Conservation (phyloP, 2,329 filamentous ascomycete species). For the Sporothrix protearum region DNA sequence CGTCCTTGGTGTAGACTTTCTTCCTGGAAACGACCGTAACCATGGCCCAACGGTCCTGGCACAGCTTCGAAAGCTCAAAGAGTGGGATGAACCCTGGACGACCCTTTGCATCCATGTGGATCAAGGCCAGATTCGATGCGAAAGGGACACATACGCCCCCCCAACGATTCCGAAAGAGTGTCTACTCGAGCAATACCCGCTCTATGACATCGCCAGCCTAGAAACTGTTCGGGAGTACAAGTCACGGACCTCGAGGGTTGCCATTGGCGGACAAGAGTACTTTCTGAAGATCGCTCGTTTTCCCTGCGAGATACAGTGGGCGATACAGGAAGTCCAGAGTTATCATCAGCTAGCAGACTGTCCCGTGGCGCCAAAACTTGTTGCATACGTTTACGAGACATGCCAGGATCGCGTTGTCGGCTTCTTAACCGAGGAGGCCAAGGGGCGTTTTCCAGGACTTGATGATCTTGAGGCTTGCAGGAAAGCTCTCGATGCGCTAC, state of each 20-base stretch:
- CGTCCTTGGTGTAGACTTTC: neutral
- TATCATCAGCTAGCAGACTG: slow-evolving; percentile 11
- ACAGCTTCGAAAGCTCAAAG: neutral
- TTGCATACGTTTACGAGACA: slow-evolving; percentile 15
- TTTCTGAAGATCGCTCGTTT: slow-evolving; percentile 11
- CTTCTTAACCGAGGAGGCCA: neutral
- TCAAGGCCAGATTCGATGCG: neutral
- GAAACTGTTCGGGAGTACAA: neutral
- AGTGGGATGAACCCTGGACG: neutral
- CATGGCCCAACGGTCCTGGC: slow-evolving; percentile 11
- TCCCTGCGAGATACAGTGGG: slow-evolving; percentile 2
- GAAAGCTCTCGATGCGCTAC: slow-evolving; percentile 4
- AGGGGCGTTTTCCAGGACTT: slow-evolving; percentile 2
- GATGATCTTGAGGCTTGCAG: neutral
- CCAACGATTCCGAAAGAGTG: neutral
- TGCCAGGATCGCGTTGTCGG: neutral
- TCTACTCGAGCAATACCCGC: slow-evolving; percentile 10
- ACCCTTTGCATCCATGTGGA: slow-evolving; percentile 5
- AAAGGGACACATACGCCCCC: neutral
- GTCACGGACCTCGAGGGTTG: slow-evolving; percentile 10
- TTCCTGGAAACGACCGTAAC: neutral
- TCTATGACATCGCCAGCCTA: neutral
- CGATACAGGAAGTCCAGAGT: slow-evolving; percentile 1
- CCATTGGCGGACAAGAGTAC: neutral
- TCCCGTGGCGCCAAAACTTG: slow-evolving; percentile 1